These are phyloP conservation scores for Scheffersomyces quercinus DNA, from an alignment of 1,139 yeast species.

Conservation along the genomic window DNA sequence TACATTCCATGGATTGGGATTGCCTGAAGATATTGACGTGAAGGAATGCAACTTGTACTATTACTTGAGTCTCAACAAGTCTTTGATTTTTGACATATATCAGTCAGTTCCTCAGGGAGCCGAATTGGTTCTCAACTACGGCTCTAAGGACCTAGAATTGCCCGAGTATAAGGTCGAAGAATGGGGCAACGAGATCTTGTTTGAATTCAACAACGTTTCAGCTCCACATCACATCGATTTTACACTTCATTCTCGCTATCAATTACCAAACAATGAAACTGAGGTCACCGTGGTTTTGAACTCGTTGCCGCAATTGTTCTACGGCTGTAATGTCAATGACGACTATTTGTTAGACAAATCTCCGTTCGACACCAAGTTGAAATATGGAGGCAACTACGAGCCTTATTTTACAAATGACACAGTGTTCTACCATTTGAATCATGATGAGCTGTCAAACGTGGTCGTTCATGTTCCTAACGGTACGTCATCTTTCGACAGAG, in stretches of 20 bases:
- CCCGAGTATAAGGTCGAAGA: constrained; percentile 39
- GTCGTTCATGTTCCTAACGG: constrained; percentile 24
- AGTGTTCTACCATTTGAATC: constrained; percentile 37
- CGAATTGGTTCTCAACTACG: constrained; percentile 28
- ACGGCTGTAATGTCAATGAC: constrained; percentile 34
- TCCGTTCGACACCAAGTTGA: constrained; percentile 35
- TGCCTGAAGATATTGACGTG: constrained; percentile 22
- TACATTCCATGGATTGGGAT: constrained; percentile 9
- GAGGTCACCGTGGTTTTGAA: constrained; percentile 10
- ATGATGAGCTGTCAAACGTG: constrained; percentile 4
- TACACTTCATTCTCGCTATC: constrained; percentile 42
- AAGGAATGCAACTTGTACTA: constrained; percentile 33
- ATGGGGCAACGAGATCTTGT: constrained; percentile 46
- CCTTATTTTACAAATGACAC: constrained; percentile 43
- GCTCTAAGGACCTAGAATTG: constrained; percentile 40
- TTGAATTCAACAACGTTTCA: constrained; percentile 23
- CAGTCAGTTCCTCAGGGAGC: constrained; percentile 31
- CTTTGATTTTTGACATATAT: constrained; percentile 43
- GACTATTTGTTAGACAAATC: constrained; percentile 29
- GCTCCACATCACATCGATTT: constrained; percentile 19
- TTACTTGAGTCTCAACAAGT: constrained; percentile 32
- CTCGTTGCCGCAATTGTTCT: constrained; percentile 28
- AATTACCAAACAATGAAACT: constrained; percentile 24
- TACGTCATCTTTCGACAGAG: constrained; percentile 13
- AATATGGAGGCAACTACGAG: constrained; percentile 39